Evolutionary conservation across 192 early-diverging fungal genomes (phyloP).

Genomic region (Coemansia javaensis): DNA sequence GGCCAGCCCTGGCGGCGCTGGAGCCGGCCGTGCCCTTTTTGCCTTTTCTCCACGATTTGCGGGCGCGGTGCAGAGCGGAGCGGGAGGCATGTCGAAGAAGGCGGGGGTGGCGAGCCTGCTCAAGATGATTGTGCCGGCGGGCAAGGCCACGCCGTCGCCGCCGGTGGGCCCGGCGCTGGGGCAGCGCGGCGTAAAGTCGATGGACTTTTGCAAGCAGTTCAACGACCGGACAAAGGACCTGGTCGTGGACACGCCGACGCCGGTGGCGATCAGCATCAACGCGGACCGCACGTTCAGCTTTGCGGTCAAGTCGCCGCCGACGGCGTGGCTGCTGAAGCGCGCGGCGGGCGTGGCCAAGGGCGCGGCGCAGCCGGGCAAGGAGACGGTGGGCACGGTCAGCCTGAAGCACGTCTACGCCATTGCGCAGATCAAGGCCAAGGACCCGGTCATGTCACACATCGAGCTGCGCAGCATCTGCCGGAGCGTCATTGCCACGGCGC

Average conservation of each 20-base stretch:
- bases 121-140: constrained; percentile 77
- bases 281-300: constrained; percentile 92
- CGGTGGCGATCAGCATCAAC: constrained; percentile 77
- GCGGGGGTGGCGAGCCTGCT: constrained; percentile 52
- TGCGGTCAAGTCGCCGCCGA: constrained; percentile 79
- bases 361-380: constrained; percentile 69
- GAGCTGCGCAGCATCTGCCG: constrained; percentile 65
- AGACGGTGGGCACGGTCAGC: constrained; percentile 71
- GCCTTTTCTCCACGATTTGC: too few species aligned
- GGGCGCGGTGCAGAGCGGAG: too few species aligned
- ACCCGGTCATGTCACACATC: constrained; percentile 70
- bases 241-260: constrained; percentile 74
- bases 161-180: constrained; percentile 94
- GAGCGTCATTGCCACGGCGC: constrained; percentile 71
- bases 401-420: constrained; percentile 96
- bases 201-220: constrained; percentile 98
- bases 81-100: constrained; percentile 42
- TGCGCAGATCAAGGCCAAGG: constrained; percentile 81
- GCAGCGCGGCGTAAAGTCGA: constrained; percentile 93
- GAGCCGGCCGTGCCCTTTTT: too few species aligned
- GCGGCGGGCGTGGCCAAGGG: constrained; percentile 89
- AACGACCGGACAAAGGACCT: constrained; percentile 91
- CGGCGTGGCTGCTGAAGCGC: constrained; percentile 78
- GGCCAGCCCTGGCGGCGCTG: too few species aligned
- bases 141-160: constrained; percentile 90